Conservation (phyloP, 352 stramenopile species). For the Lagenidium sp. region DNA sequence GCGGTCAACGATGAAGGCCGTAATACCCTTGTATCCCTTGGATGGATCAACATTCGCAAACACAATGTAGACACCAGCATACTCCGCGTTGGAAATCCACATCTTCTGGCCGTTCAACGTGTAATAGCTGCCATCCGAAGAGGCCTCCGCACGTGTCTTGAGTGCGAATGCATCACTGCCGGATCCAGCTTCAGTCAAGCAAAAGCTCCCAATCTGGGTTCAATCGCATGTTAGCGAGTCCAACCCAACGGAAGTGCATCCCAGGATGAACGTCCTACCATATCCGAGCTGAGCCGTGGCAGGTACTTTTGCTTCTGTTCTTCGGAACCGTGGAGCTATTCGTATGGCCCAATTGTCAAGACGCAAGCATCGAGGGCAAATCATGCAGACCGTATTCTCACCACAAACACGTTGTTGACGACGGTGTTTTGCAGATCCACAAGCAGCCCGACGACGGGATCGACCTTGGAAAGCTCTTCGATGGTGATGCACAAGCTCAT, state of each 20-base stretch:
- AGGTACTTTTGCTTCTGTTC: conserved; percentile 87
- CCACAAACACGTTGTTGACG: conserved; percentile 94
- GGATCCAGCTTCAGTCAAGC: conserved; percentile 90
- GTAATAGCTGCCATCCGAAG: conserved; percentile 89
- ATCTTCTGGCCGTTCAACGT: conserved; percentile 95
- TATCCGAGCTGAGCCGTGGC: conserved; percentile 66
- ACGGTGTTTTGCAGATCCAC: conserved; percentile 94
- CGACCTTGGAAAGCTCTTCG: conserved; percentile 94
- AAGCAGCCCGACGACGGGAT: conserved; percentile 91
- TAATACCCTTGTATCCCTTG: conserved; percentile 96
- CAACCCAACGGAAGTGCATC: background rate
- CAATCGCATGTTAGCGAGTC: background rate
- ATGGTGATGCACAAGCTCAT: conserved; percentile 93
- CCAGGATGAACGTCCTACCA: conserved; percentile 21
- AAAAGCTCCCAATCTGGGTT: conserved; percentile 91
- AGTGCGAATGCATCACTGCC: conserved; percentile 96
- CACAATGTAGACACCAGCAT: conserved; percentile 94
- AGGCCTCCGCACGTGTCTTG: conserved; percentile 87
- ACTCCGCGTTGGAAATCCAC: conserved; percentile 97
- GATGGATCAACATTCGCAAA: conserved; percentile 93
- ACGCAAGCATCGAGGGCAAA: no score
- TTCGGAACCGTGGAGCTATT: conserved; percentile 63
- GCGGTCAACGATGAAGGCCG: conserved; percentile 96
- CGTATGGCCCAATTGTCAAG: no score
- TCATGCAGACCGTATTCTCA: no score